These are phyloP conservation scores for Agapanthus africanus DNA, from an alignment of 106 monocot genomes.

Conservation along the genomic window DNA sequence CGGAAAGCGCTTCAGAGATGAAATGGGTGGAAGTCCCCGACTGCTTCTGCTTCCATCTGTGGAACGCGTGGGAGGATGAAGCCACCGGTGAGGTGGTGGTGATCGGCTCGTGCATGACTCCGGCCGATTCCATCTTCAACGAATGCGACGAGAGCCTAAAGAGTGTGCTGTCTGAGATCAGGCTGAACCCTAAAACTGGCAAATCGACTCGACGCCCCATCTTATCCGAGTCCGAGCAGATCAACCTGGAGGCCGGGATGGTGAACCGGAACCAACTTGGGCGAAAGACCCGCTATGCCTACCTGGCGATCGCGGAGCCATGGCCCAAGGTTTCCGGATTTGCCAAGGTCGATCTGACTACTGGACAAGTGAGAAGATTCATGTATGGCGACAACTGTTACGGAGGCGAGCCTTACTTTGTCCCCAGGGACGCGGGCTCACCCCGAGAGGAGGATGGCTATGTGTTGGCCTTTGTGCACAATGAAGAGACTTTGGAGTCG, in stretches of 20 bases:
- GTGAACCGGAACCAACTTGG: constrained; percentile 76
- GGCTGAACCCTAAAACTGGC: constrained; percentile 43
- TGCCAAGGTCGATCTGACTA: constrained; percentile 69
- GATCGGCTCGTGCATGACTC: constrained; percentile 19
- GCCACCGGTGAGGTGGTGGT: constrained; percentile 15
- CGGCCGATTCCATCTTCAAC: constrained; percentile 15
- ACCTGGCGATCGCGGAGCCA: constrained; percentile 87
- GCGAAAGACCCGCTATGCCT: constrained; percentile 64
- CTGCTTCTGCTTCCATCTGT: constrained; percentile 63
- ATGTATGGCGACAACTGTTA: constrained; percentile 45
- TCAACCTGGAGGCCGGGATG: constrained; percentile 86
- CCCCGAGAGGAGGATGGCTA: constrained; percentile 51
- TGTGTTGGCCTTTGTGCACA: constrained; percentile 50
- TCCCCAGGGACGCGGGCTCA: constrained; percentile 14
- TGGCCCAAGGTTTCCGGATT: constrained; percentile 92
- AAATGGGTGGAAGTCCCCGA: constrained; percentile 50
- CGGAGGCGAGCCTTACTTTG: constrained; percentile 71
- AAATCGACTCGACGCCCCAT: constrained; percentile 45
- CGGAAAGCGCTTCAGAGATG: constrained; percentile 25
- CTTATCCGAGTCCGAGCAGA: constrained; percentile 16
- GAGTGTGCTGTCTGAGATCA: constrained; percentile 69
- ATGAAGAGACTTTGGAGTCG: constrained; percentile 38
- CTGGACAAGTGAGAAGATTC: constrained; percentile 53
- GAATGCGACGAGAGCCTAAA: constrained; percentile 27
- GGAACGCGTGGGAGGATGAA: constrained; percentile 53